Evolutionary conservation across 208 protist genomes (phyloP), one percentile per base, ranked within the genome.

Genomic region (Trypanosomatidae sp.): DNA sequence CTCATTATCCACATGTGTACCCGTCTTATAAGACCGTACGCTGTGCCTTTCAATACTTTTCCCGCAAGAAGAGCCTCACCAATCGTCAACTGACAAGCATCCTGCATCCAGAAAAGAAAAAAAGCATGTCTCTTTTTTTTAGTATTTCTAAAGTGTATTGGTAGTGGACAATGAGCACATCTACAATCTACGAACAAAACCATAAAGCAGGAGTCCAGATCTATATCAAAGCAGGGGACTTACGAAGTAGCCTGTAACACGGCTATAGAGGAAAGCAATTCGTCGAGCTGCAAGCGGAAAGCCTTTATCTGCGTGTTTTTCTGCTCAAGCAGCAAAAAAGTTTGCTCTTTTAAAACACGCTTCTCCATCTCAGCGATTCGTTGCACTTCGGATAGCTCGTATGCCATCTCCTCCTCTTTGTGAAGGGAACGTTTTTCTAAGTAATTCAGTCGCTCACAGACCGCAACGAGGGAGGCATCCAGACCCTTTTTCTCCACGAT

Each of bases 241-340:
- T n/a, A n/a, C n/a, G n/a, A n/a, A n/a, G n/a, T n/a, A n/a, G n/a
- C n/a, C 49, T 82, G 72, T 43, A 77, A 50, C 7, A 77, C 43
- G 33, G 67, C 77, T 59, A 89, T 62, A 22, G 69, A 64, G 36
- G 72, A 53, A 43, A 97, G 81, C 33, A 97, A 75, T 44, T 88
- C 79, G 69, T 97, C 91, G 30, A 97, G 70, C 50, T 94, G 83
- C 1, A 85, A 25, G 2, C 80, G 85, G 62, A 95, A 97, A 53
- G 80, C 78, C 8, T 86, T 77, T 49, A 97, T 95, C 74, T 97
- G 89, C 49, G 87, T 81, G 73, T 95, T 95, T 75, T 97, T 97
- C 52, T 90, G 68, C 47, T 93, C 82, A 39, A 97, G n/a, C 22
- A 88, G 53, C 49, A 95, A 76, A 46, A 93, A 74, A 17, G 75